phyloP scores from a whole-genome alignment of 768 basidiomycete genomes.

The Leccinum fibrillosum region DNA sequence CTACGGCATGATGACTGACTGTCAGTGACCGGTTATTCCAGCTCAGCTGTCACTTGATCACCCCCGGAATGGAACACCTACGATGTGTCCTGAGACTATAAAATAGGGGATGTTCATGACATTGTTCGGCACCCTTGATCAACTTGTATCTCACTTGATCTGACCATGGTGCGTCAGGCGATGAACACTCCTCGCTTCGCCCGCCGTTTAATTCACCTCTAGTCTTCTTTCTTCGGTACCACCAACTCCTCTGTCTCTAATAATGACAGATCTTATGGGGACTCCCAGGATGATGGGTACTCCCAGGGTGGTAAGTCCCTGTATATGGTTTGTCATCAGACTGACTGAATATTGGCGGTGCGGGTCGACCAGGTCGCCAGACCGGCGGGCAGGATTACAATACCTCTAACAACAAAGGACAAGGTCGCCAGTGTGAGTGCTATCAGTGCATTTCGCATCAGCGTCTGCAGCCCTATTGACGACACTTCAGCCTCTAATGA shows the following conservation, averaged over 20 bases:
- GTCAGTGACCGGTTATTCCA: conserved; percentile 2
- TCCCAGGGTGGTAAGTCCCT: conserved; percentile 3
- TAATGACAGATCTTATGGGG: neutral
- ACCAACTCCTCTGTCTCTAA: conserved; percentile 30
- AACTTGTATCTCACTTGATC: conserved; percentile 1
- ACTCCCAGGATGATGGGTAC: neutral
- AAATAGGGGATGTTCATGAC: conserved; percentile 6
- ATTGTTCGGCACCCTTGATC: conserved; percentile 11
- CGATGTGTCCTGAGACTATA: conserved; percentile 14
- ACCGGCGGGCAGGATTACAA: neutral
- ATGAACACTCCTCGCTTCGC: neutral
- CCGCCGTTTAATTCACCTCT: neutral
- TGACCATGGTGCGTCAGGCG: conserved; percentile 23
- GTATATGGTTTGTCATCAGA: neutral
- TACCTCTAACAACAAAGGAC: neutral
- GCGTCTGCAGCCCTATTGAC: neutral
- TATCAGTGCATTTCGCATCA: neutral
- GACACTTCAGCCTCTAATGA: conserved; percentile 29
- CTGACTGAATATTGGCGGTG: neutral
- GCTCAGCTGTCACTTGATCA: conserved; percentile 17
- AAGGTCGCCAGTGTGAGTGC: conserved; percentile 12
- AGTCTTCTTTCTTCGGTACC: conserved; percentile 66
- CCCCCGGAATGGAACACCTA: conserved; percentile 20
- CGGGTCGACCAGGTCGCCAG: conserved; percentile 13
- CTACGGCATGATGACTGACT: neutral